Evolutionary conservation across 768 basidiomycete species (phyloP).

Genomic region (Boletus sp.): DNA sequence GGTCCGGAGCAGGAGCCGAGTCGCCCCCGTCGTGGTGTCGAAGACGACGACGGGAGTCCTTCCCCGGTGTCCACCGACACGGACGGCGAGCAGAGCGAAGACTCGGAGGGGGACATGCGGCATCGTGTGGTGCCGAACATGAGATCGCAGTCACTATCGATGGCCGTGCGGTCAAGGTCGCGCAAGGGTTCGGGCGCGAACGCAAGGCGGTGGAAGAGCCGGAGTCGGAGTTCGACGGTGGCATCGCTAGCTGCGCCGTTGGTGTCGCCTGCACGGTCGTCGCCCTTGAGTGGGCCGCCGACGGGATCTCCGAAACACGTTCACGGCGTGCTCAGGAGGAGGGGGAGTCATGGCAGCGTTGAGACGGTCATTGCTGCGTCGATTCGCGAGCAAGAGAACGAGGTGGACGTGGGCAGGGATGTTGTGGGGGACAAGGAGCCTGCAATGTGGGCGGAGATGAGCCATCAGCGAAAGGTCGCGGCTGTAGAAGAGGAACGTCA

Average conservation of each 20-base stretch:
- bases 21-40: constrained; percentile 31
- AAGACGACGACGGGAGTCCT: constrained; percentile 54
- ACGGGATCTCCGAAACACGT: constrained; percentile 15
- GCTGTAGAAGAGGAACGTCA: constrained; percentile 49
- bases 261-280: constrained; percentile 17
- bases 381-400: constrained; percentile 36
- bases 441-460: constrained; percentile 29
- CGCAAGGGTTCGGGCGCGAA: constrained; percentile 30
- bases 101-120: constrained; percentile 13
- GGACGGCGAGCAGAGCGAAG: constrained; percentile 46
- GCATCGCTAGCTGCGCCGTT: constrained; percentile 52
- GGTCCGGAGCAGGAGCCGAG: background rate
- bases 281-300: constrained; percentile 5
- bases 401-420: constrained; percentile 20
- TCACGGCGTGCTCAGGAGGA: constrained; percentile 35
- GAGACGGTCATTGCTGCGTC: constrained; percentile 68
- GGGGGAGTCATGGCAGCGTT: constrained; percentile 64
- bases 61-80: constrained; percentile 61
- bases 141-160: constrained; percentile 28
- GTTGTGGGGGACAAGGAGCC: constrained; percentile 30
- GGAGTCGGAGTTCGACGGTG: constrained; percentile 68
- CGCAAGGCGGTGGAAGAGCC: constrained; percentile 29
- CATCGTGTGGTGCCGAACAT: background rate
- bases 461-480: constrained; percentile 14
- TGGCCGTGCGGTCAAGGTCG: constrained; percentile 26